Conservation (phyloP, 2,329 filamentous ascomycete genomes). For the Penicillium sumatraense region DNA sequence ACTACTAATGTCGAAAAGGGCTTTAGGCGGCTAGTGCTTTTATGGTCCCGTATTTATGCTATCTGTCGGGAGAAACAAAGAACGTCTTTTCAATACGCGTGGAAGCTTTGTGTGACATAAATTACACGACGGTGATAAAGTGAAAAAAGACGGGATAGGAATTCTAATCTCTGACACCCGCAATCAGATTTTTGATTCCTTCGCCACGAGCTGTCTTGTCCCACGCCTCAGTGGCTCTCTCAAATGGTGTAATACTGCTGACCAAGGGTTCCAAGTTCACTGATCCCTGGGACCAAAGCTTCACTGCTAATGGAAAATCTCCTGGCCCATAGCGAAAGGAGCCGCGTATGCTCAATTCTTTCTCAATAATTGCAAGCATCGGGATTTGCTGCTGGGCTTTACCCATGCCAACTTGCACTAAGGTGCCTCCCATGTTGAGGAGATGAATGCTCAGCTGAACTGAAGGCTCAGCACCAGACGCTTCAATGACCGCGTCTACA, state of each 20-base stretch:
- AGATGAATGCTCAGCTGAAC: conserved; percentile 76
- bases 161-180: too few relatives aligned
- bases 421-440: conserved; percentile 73
- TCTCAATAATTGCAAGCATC: conserved; percentile 85
- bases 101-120: too few relatives aligned
- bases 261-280: conserved; percentile 79
- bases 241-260: conserved; percentile 75
- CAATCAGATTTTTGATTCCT: conserved; percentile 55
- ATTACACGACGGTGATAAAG: too few relatives aligned
- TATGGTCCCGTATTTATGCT: too few relatives aligned
- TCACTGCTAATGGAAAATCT: conserved; percentile 83
- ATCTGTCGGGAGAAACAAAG: too few relatives aligned
- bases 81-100: too few relatives aligned
- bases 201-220: conserved; percentile 82
- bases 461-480: conserved; percentile 75
- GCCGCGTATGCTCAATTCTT: conserved; percentile 85
- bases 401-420: conserved; percentile 90
- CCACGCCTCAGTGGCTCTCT: conserved; percentile 83
- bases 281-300: conserved; percentile 72
- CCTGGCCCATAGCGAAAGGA: conserved; percentile 88
- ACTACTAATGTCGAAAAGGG: too few relatives aligned
- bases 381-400: conserved; percentile 85
- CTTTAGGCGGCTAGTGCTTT: too few relatives aligned
- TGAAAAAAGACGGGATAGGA: too few relatives aligned
- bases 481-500: conserved; percentile 80